These are phyloP conservation scores for Agarophyton chilense DNA, from an alignment of 23 red algal genomes.

Conservation along the genomic window DNA sequence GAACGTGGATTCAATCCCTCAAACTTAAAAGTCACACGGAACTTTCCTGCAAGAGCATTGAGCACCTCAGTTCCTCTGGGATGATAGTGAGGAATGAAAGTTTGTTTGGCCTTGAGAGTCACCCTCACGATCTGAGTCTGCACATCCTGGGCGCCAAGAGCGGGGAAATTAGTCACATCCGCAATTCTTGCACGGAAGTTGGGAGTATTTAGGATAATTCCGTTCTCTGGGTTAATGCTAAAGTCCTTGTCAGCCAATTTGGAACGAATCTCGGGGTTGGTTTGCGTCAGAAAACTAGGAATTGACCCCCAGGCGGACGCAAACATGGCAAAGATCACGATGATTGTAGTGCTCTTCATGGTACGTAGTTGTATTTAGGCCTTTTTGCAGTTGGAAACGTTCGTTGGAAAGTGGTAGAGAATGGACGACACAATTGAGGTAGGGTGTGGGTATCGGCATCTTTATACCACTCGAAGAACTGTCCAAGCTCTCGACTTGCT, in stretches of 20 bases:
- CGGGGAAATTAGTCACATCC: slow-evolving; percentile 59
- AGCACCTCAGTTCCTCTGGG: slow-evolving; percentile 55
- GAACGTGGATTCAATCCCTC: slow-evolving; percentile 46
- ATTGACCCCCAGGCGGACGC: neutral
- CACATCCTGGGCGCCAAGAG: slow-evolving; percentile 45
- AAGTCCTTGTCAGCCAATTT: slow-evolving; percentile 37
- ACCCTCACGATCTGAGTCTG: slow-evolving; percentile 54
- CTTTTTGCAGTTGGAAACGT: no score
- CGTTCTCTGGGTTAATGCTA: slow-evolving; percentile 12
- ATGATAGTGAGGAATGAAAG: slow-evolving; percentile 67
- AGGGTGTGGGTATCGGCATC: no score
- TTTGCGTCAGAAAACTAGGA: slow-evolving; percentile 31
- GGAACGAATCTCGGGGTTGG: neutral
- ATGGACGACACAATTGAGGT: no score
- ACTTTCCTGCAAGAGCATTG: slow-evolving; percentile 37
- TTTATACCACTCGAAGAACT: no score
- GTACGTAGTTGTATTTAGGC: no score
- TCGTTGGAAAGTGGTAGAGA: no score
- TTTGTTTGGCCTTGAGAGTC: slow-evolving; percentile 31
- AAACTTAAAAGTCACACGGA: slow-evolving; percentile 54
- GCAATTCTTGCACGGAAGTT: slow-evolving; percentile 60
- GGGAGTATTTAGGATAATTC: slow-evolving; percentile 22
- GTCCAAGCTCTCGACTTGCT: no score
- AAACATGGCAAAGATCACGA: neutral
- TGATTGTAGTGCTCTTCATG: neutral